Conservation (phyloP, 352 stramenopile genomes). For the Globisporangium paroecandrum region DNA sequence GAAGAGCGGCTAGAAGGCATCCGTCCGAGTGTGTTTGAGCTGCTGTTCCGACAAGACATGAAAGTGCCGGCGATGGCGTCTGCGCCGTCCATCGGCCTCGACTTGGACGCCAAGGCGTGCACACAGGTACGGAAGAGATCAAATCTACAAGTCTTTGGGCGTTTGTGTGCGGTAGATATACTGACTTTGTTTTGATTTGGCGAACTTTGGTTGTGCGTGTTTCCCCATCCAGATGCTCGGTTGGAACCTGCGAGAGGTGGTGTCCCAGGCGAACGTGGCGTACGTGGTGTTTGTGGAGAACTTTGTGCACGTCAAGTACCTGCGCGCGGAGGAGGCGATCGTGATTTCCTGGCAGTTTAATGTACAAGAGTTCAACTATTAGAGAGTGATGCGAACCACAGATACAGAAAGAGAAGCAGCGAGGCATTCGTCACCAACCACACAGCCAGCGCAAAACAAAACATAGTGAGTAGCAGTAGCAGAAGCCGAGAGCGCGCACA, state of each 20-base stretch:
- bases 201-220: not conserved
- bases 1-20: slow-evolving; percentile 67
- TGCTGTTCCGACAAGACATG: slow-evolving; percentile 52
- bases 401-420: not conserved
- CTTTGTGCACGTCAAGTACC: slow-evolving; percentile 43
- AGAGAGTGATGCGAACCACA: not conserved
- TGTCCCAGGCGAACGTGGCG: slow-evolving; percentile 39
- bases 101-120: slow-evolving; percentile 43
- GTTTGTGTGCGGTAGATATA: not conserved
- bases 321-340: slow-evolving; percentile 42
- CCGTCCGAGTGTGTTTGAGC: slow-evolving; percentile 51
- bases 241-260: slow-evolving; percentile 55
- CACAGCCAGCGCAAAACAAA: not conserved
- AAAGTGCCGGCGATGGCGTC: slow-evolving; percentile 30
- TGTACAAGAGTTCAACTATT: slow-evolving; percentile 31
- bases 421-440: not conserved
- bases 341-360: slow-evolving; percentile 48
- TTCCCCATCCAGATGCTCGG: slow-evolving; percentile 33
- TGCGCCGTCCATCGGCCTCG: slow-evolving; percentile 28
- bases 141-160: slow-evolving; percentile 10
- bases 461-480: not conserved
- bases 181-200: not conserved
- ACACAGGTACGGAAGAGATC: slow-evolving; percentile 35
- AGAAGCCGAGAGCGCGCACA: not conserved
- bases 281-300: slow-evolving; percentile 47